Percentiles rank a stretch among this genome's conserved stretches.
These are phyloP conservation scores for Barnettozyma sucrosica DNA, from an alignment of 805 yeast genomes.

Conservation along the genomic window DNA sequence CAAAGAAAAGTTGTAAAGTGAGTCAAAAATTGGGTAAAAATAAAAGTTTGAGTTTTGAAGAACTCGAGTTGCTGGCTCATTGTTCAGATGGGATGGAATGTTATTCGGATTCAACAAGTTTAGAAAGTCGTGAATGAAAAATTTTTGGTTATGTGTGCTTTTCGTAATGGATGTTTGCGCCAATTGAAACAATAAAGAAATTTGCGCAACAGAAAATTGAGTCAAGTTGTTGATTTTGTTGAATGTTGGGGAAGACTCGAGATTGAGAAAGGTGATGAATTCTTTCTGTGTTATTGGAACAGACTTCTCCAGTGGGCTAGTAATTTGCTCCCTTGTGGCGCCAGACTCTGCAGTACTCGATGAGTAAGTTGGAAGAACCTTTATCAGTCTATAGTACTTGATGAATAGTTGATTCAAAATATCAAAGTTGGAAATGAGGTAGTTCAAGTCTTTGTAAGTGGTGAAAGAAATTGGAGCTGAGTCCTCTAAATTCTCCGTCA, in stretches of 20 bases:
- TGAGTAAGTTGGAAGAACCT: slow-evolving; percentile 9
- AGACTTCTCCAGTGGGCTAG: slow-evolving; percentile 20
- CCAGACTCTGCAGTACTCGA: slow-evolving; percentile 2
- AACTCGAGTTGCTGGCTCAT: slow-evolving; percentile 7
- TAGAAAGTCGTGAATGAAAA: slow-evolving; percentile 35
- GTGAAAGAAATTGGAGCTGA: slow-evolving; percentile 30
- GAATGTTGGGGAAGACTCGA: slow-evolving; percentile 26
- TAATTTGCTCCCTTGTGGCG: slow-evolving; percentile 11
- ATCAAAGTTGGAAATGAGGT: slow-evolving; percentile 35
- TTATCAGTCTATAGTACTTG: slow-evolving; percentile 25
- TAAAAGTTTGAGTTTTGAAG: slow-evolving; percentile 28
- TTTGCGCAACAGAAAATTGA: slow-evolving; percentile 38
- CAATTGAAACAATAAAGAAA: slow-evolving; percentile 29
- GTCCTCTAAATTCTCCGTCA: slow-evolving; percentile 25
- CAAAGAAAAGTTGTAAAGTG: slow-evolving; percentile 77
- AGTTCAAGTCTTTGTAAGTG: slow-evolving; percentile 34
- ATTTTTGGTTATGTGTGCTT: slow-evolving; percentile 6
- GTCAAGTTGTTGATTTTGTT: slow-evolving; percentile 36
- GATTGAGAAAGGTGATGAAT: slow-evolving; percentile 29
- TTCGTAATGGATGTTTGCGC: slow-evolving; percentile 11
- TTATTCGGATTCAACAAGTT: slow-evolving; percentile 37
- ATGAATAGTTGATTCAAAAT: slow-evolving; percentile 33
- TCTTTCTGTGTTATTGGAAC: slow-evolving; percentile 33
- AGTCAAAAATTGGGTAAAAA: slow-evolving; percentile 69
- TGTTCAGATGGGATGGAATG: slow-evolving; percentile 22